Evolutionary conservation across 805 yeast genomes (phyloP), one percentile per base, ranked within the genome.

Genomic region (Cephaloascus fragrans): DNA sequence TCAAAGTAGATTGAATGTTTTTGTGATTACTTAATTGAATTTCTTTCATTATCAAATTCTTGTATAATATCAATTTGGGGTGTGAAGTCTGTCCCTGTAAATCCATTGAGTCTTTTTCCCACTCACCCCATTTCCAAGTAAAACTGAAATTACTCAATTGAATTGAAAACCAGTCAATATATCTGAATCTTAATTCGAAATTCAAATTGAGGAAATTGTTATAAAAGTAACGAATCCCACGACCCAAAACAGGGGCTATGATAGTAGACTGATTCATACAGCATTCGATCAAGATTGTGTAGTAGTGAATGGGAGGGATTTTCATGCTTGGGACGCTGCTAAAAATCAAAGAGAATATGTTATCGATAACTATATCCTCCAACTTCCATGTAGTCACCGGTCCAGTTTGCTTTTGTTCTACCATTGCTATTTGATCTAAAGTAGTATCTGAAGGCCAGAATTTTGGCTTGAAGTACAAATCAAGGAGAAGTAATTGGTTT

Each of bases 51-150:
- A 93, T 80, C 45, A 89, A 67, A 59, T 88, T 88, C 47, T 71
- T 76, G 43, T 90, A 77, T 47, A 90, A 82, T 35, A 72, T 74
- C 44, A 75, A 69, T 47, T 76, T 77, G 10, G 97, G 96, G 53
- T 85, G 89, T 50, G 74, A 77, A 26, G 63, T 56, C 28, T 71
- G 62, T 9, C 65, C 57, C 5, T 64, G 59, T 36, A 65, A 69
- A 35, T 55, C 57, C n/a, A 55, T 49, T 0, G 80, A 69, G 49
- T 80, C 84, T 2, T 58, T 61, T 19, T 71, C 75, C 98, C 98
- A 93, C 57, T 89, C 97, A 45, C 75, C 77, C 98, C 98, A 93
- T 54, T 88, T 87, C 99, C 99, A 93, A 29, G 89, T 85, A 61
- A 86, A 93, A 41, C 83, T 88, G 58, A 90, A 93, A 55, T 90